Evolutionary conservation across 164 flowering plant species (phyloP), one percentile per base, ranked within the genome.

Genomic region (Echeveria elegans): DNA sequence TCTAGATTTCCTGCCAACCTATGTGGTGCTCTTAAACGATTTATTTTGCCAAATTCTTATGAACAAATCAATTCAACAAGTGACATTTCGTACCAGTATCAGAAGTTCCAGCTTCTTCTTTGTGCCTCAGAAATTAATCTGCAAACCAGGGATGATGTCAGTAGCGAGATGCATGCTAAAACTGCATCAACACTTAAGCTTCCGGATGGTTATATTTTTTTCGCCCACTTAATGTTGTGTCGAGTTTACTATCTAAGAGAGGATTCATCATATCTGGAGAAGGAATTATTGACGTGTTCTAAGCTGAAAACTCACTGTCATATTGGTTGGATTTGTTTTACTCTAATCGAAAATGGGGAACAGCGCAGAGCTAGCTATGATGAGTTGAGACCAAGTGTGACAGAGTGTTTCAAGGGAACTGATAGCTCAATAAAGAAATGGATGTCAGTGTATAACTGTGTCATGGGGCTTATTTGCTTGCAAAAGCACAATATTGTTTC

Each of bases 51-150:
- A 40, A 78, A 87, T 72, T 83, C 87, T 29, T 79, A 82, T 10
- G 70, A 71, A 77, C 75, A 80, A n/a, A 66, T 67, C 12, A 74
- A 70, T 74, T 69, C 76, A 16, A 63, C 34, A 60, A 71, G 74
- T 62, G 75, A 68, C 28, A 45, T 14, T 5, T 65, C 69, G 47
- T 66, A 56, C 73, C 81, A 76, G 65, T 88, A 88, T 74, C 77
- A 79, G 56, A 82, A 76, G 74, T 88, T 89, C 67, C 96, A 85
- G 77, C 87, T 90, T 77, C 82, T 86, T 38, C 90, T 93, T 32
- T 90, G 91, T 82, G 89, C 96, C 71, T 87, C 96, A 71, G 98
- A 93, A 74, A 77, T 84, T 63, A 62, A 82, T 80, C 78, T 90
- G 80, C 95, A 83, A 65, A 12, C 66, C 53, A 77, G 87, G 43